Evolutionary conservation across 306 rosid genomes (phyloP).

Genomic region (Inga laurina): DNA sequence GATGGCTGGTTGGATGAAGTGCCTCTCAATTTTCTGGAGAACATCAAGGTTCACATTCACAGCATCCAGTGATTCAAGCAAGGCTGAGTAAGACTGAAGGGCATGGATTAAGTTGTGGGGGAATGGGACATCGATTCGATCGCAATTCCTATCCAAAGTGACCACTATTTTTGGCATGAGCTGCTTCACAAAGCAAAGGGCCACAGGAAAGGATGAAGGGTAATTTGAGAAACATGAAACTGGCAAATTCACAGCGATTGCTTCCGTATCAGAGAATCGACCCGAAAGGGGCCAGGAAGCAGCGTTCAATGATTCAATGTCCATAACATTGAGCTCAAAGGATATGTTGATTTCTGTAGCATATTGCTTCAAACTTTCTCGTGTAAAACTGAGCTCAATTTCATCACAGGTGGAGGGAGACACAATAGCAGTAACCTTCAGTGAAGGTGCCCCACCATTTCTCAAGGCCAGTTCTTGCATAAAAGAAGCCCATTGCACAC

Average conservation of each 20-base stretch:
- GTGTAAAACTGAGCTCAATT: conserved; percentile 74
- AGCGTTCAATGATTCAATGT: conserved; percentile 58
- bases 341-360: conserved; percentile 67
- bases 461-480: conserved; percentile 84
- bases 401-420: conserved; percentile 59
- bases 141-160: conserved; percentile 63
- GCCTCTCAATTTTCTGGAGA: conserved; percentile 79
- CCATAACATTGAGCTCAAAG: conserved; percentile 62
- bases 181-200: conserved; percentile 68
- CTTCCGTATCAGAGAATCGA: conserved; percentile 52
- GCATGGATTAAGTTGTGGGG: conserved; percentile 56
- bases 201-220: conserved; percentile 54
- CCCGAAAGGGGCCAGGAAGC: conserved; percentile 57
- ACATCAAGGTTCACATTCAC: conserved; percentile 66
- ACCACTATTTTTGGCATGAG: conserved; percentile 75
- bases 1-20: conserved; percentile 75
- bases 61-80: conserved; percentile 89
- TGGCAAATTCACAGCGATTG: conserved; percentile 76
- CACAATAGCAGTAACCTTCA: conserved; percentile 78
- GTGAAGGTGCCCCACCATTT: conserved; percentile 52
- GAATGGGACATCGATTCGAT: conserved; percentile 60
- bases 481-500: conserved; percentile 92
- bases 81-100: conserved; percentile 59
- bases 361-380: conserved; percentile 61
- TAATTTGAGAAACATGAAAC: conserved; percentile 51